A percentile compares a stretch with the other conserved stretches of the same genome.
phyloP scores from a whole-genome alignment of 2,329 filamentous ascomycete genomes.

The Paracoccidioides brasiliensis region DNA sequence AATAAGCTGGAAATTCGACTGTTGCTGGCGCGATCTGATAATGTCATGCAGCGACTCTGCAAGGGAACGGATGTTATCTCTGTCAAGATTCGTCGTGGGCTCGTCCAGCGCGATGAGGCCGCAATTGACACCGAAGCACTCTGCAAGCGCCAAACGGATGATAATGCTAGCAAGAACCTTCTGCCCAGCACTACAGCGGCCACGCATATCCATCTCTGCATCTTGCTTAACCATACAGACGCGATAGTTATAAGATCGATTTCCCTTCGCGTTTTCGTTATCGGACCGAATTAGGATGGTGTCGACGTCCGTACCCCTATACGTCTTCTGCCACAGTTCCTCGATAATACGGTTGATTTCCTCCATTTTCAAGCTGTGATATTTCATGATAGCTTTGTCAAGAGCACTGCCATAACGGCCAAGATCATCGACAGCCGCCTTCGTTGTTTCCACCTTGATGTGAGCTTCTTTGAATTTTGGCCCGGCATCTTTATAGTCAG shows the following conservation, averaged over 20 bases:
- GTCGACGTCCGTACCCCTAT: constrained; percentile 94
- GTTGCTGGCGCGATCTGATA: constrained; percentile 67
- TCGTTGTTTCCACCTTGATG: constrained; percentile 81
- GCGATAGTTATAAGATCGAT: constrained; percentile 89
- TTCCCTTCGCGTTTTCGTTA: constrained; percentile 59
- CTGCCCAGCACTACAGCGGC: constrained; percentile 89
- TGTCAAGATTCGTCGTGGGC: constrained; percentile 91
- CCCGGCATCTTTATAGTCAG: constrained; percentile 74
- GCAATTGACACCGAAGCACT: constrained; percentile 93
- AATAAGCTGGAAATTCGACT: constrained; percentile 94
- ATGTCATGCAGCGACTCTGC: constrained; percentile 76
- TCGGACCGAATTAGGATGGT: constrained; percentile 92
- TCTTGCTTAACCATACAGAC: constrained; percentile 97
- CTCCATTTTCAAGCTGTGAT: constrained; percentile 92
- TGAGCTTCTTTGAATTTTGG: constrained; percentile 72
- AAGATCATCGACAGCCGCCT: constrained; percentile 83
- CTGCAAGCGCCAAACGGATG: constrained; percentile 86
- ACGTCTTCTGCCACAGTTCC: constrained; percentile 94
- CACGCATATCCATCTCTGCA: constrained; percentile 98
- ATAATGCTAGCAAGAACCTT: constrained; percentile 96
- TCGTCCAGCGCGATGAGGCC: constrained; percentile 94
- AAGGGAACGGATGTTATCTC: constrained; percentile 84
- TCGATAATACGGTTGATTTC: constrained; percentile 92
- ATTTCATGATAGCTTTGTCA: constrained; percentile 95
- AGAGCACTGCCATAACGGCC: constrained; percentile 69